phyloP scores from a whole-genome alignment of 2,329 filamentous ascomycete genomes.

The Colletotrichum lupini region DNA sequence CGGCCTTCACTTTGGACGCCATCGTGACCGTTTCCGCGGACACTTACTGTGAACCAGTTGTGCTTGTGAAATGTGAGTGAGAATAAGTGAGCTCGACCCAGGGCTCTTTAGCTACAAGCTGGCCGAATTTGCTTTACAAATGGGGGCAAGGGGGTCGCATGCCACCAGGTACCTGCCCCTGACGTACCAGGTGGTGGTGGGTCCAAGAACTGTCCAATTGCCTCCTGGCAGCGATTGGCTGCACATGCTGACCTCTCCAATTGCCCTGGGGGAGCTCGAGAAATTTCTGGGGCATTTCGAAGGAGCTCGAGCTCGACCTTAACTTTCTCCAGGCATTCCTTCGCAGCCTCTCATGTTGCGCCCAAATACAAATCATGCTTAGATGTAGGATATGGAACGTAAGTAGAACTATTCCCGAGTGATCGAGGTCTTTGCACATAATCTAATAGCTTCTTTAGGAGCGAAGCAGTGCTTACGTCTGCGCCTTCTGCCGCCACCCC shows the following conservation, averaged over 20 bases:
- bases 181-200: slow-evolving; percentile 1
- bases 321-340: slow-evolving; percentile 5
- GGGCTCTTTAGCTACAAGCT: slow-evolving; percentile 9
- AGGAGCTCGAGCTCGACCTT: background rate
- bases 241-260: slow-evolving; percentile 3
- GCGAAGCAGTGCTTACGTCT: slow-evolving; percentile 52
- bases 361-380: slow-evolving; percentile 48
- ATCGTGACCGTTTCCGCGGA: slow-evolving; percentile 27
- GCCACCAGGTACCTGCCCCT: slow-evolving; percentile 11
- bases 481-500: slow-evolving; percentile 50
- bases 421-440: too few relatives aligned
- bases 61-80: background rate
- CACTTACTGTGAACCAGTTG: slow-evolving; percentile 1
- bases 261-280: slow-evolving; percentile 4
- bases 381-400: slow-evolving; percentile 55
- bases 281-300: slow-evolving; percentile 18
- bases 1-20: slow-evolving; percentile 45
- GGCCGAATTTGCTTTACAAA: slow-evolving; percentile 1
- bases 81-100: slow-evolving; percentile 1
- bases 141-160: slow-evolving; percentile 7
- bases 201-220: slow-evolving; percentile 1
- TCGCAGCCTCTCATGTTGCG: slow-evolving; percentile 27
- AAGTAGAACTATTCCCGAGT: slow-evolving; percentile 19
- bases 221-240: background rate
- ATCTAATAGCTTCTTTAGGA: slow-evolving; percentile 42